phyloP scores from a whole-genome alignment of 495 filamentous ascomycete species.

The Lindgomyces ingoldianus region DNA sequence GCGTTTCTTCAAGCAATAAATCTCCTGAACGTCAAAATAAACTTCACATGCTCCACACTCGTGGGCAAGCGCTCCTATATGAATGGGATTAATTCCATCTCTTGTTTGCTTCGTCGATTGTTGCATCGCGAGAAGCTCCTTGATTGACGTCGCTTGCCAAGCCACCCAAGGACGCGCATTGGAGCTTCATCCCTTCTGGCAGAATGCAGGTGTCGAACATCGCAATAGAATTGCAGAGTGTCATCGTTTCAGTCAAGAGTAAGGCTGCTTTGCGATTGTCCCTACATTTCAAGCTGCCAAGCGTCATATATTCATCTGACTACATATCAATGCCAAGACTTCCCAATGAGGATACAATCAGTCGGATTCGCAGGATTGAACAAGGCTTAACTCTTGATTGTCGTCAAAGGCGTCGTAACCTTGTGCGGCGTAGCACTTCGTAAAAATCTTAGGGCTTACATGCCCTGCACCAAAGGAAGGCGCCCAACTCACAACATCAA shows the following conservation, averaged over 20 bases:
- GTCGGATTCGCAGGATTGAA: too few species aligned
- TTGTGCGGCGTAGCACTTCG: not conserved
- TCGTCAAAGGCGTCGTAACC: not conserved
- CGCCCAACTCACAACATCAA: not conserved
- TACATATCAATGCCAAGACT: not conserved
- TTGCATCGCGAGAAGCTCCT: not conserved
- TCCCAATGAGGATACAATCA: not conserved
- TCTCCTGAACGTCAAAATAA: not conserved
- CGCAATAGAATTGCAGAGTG: too few species aligned
- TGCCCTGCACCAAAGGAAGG: not conserved
- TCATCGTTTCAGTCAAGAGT: too few species aligned
- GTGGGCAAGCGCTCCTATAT: too few species aligned
- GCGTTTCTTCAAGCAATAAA: not conserved
- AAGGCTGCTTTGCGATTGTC: too few species aligned
- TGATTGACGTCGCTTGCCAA: constrained; percentile 8
- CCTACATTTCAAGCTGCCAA: too few species aligned
- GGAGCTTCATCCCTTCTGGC: constrained; percentile 6
- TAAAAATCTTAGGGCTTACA: not conserved
- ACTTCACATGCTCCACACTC: not conserved
- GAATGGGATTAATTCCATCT: too few species aligned
- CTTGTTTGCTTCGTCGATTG: not conserved
- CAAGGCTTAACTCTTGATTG: too few species aligned
- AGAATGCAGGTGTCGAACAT: constrained; percentile 5
- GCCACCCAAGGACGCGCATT: not conserved
- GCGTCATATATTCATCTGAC: too few species aligned